Evolutionary conservation across 176 grass and related monocot genomes (phyloP).

Genomic region (Oryza glumipatula): DNA sequence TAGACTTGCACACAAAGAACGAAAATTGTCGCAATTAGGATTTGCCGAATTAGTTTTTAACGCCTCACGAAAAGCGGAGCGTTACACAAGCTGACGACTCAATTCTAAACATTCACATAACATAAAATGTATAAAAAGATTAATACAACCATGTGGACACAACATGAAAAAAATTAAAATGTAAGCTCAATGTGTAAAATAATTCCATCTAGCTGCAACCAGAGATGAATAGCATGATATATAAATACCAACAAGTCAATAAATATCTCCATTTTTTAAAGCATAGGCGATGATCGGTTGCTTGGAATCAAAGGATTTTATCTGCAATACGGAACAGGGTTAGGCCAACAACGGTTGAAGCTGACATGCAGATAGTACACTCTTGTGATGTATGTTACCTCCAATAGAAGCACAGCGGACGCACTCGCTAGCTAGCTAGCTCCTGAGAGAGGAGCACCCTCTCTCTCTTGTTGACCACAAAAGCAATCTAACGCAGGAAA

Average conservation of each 20-base stretch:
- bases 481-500: constrained; percentile 53
- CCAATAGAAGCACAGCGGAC: constrained; percentile 38
- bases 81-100: neutral
- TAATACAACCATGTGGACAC: neutral
- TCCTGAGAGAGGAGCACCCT: neutral
- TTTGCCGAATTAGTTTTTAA: too few species aligned
- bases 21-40: too few species aligned
- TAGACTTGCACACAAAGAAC: too few species aligned
- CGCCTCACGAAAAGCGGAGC: too few species aligned
- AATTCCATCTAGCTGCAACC: neutral
- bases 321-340: constrained; percentile 63
- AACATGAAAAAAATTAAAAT: neutral
- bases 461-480: constrained; percentile 40
- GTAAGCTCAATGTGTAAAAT: neutral
- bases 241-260: constrained; percentile 27
- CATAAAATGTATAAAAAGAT: neutral
- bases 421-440: constrained; percentile 34
- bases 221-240: neutral
- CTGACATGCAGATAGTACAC: constrained; percentile 35
- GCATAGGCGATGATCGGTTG: constrained; percentile 2
- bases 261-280: constrained; percentile 22
- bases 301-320: constrained; percentile 52
- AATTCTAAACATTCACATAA: neutral
- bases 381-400: constrained; percentile 53
- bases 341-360: constrained; percentile 78